These are phyloP conservation scores for Teratosphaeria destructans DNA, from an alignment of 2,329 filamentous ascomycete genomes.

Conservation along the genomic window DNA sequence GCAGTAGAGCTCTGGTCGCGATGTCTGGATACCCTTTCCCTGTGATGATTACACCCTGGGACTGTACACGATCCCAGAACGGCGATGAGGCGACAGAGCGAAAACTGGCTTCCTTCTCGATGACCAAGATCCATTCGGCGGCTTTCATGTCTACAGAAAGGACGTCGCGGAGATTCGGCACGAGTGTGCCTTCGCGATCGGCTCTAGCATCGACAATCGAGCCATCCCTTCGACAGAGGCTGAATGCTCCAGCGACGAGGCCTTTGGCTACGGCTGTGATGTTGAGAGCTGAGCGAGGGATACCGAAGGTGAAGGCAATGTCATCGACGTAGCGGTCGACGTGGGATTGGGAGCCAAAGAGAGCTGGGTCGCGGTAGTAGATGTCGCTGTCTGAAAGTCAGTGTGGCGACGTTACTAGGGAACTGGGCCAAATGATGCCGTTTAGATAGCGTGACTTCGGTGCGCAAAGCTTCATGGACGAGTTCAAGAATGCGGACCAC, in stretches of 20 bases:
- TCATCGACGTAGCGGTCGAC: slow-evolving; percentile 68
- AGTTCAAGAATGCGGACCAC: slow-evolving; percentile 46
- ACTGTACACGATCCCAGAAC: slow-evolving; percentile 43
- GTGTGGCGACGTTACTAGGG: not conserved
- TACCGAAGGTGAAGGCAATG: slow-evolving; percentile 57
- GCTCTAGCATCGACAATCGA: slow-evolving; percentile 29
- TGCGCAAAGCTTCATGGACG: slow-evolving; percentile 42
- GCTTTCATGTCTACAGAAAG: slow-evolving; percentile 39
- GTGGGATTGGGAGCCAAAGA: slow-evolving; percentile 58
- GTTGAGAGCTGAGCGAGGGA: slow-evolving; percentile 56
- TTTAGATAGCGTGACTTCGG: slow-evolving; percentile 44
- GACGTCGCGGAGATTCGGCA: slow-evolving; percentile 47
- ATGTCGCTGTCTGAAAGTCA: slow-evolving; percentile 49
- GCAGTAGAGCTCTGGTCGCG: slow-evolving; percentile 55
- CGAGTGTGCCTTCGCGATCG: slow-evolving; percentile 45
- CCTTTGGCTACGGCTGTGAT: slow-evolving; percentile 68
- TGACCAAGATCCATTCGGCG: slow-evolving; percentile 56
- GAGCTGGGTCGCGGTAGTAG: slow-evolving; percentile 63
- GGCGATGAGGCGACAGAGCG: slow-evolving; percentile 50
- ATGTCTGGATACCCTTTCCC: slow-evolving; percentile 78
- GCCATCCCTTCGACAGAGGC: slow-evolving; percentile 37
- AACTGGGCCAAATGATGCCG: slow-evolving; percentile 25
- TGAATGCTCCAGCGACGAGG: slow-evolving; percentile 51
- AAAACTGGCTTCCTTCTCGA: slow-evolving; percentile 81
- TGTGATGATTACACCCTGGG: slow-evolving; percentile 58